These are phyloP conservation scores for Quercus agrifolia DNA, from an alignment of 306 rosid genomes.

Conservation along the genomic window DNA sequence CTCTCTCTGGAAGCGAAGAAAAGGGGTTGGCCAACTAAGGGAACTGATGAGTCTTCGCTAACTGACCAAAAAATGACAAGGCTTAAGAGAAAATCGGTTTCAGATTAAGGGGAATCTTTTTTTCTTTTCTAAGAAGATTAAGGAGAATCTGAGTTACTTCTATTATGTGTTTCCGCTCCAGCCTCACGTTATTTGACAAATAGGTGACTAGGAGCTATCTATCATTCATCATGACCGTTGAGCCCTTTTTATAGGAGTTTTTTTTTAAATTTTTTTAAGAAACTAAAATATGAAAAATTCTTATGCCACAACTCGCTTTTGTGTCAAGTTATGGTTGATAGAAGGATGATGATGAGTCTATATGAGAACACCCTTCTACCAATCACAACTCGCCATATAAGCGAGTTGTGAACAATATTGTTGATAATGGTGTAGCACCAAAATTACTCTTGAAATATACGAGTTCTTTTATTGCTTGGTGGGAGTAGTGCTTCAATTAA, in stretches of 20 bases:
- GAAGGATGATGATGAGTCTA: rapidly evolving
- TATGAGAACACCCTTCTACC: too few species aligned
- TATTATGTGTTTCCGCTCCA: neutral
- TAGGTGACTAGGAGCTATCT: neutral
- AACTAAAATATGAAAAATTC: too few species aligned
- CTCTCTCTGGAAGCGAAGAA: neutral
- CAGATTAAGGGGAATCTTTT: neutral
- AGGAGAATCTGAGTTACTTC: neutral
- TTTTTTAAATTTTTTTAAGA: too few species aligned
- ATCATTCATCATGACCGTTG: neutral
- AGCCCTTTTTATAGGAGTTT: neutral
- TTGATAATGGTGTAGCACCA: too few species aligned
- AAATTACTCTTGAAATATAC: too few species aligned
- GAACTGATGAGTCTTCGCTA: neutral
- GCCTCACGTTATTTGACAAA: neutral
- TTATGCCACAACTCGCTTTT: too few species aligned
- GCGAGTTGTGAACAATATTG: too few species aligned
- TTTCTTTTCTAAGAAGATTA: too few species aligned
- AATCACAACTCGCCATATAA: too few species aligned
- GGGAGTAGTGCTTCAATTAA: too few species aligned
- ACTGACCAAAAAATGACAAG: slow-evolving; percentile 14
- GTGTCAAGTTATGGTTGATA: too few species aligned
- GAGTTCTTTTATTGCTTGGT: too few species aligned
- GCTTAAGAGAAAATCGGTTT: neutral
- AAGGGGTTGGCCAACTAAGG: neutral